These are phyloP conservation scores for Dendrostoma leiphaemia DNA, from an alignment of 2,329 filamentous ascomycete species.

Conservation along the genomic window DNA sequence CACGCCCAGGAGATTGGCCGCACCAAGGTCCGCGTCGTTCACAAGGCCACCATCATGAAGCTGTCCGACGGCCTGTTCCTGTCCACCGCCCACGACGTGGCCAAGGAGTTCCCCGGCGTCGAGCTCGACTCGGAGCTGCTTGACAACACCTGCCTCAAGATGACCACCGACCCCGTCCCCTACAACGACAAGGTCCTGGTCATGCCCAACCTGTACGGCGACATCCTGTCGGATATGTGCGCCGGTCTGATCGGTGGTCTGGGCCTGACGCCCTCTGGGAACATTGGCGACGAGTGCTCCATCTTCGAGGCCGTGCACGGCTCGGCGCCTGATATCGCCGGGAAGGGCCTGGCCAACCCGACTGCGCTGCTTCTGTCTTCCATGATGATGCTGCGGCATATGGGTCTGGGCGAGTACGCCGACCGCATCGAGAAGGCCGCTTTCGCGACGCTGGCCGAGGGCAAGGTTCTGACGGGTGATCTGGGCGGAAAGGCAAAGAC, in stretches of 20 bases:
- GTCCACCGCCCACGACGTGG: constrained; percentile 76
- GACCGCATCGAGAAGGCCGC: constrained; percentile 88
- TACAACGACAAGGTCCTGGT: constrained; percentile 99
- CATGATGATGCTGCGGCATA: constrained; percentile 99
- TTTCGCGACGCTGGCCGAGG: constrained; percentile 92
- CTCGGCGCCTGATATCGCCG: constrained; percentile 93
- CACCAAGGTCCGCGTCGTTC: constrained; percentile 95
- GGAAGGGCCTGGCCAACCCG: constrained; percentile 94
- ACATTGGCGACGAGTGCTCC: constrained; percentile 98
- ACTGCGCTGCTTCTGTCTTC: constrained; percentile 92
- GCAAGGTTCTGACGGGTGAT: constrained; percentile 94
- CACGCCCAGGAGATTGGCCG: constrained; percentile 90
- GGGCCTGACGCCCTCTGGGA: constrained; percentile 93
- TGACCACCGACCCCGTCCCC: constrained; percentile 90
- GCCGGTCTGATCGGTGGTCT: constrained; percentile 97
- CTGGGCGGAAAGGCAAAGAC: constrained; percentile 96
- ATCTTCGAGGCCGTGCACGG: constrained; percentile 99
- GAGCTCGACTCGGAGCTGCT: constrained; percentile 98
- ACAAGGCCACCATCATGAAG: constrained; percentile 99
- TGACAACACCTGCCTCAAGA: constrained; percentile 99
- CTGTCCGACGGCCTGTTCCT: constrained; percentile 99
- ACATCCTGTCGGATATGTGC: constrained; percentile 99
- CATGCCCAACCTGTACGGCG: constrained; percentile 97
- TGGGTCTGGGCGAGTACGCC: constrained; percentile 85
- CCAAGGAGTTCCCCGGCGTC: constrained; percentile 93